These are phyloP conservation scores for Tulasnella sp. DNA, from an alignment of 768 basidiomycete species.

Conservation along the genomic window DNA sequence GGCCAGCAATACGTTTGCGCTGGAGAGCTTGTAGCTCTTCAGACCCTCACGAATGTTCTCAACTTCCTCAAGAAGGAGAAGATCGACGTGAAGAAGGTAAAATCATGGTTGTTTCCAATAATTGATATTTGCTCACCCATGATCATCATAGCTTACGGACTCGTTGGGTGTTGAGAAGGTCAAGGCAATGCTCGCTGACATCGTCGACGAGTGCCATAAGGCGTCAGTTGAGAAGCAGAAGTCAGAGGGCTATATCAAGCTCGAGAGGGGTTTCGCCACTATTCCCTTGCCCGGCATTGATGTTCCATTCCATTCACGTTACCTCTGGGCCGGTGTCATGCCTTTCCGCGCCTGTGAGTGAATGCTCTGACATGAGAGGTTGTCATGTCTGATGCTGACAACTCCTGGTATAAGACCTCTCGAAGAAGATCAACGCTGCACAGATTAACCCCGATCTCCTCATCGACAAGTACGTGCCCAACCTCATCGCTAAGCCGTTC, in stretches of 20 bases:
- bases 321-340: conserved; percentile 97
- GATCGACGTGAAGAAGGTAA: conserved; percentile 82
- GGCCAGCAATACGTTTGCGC: conserved; percentile 99
- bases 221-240: conserved; percentile 68
- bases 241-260: conserved; percentile 78
- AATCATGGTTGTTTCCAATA: neutral
- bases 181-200: conserved; percentile 89
- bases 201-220: conserved; percentile 70
- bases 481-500: conserved; percentile 84
- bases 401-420: conserved; percentile 49
- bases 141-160: conserved; percentile 56
- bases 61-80: conserved; percentile 96
- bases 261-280: conserved; percentile 94
- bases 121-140: neutral
- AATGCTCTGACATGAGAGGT: neutral
- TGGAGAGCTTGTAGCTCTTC: conserved; percentile 86
- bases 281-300: conserved; percentile 95
- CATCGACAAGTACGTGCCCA: conserved; percentile 92
- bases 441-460: conserved; percentile 92
- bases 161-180: conserved; percentile 84
- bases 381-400: neutral
- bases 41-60: conserved; percentile 89
- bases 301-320: conserved; percentile 98
- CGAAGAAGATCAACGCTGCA: conserved; percentile 91
- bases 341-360: conserved; percentile 89